These are phyloP conservation scores for Closterium sp. DNA, from an alignment of 139 green algal species.

Conservation along the genomic window DNA sequence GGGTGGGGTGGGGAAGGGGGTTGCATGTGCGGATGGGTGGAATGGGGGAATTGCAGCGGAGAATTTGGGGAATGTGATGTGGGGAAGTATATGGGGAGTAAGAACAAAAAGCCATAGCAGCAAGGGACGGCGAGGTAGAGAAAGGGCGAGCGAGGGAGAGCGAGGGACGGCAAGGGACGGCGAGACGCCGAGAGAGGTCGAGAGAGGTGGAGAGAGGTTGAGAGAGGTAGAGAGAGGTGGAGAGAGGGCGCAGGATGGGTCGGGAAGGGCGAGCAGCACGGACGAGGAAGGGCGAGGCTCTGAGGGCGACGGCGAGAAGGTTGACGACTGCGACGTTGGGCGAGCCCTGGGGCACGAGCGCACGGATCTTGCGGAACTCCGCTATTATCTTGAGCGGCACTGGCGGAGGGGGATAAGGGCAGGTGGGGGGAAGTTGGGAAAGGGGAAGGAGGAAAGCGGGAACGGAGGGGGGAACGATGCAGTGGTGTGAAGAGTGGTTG, in stretches of 20 bases:
- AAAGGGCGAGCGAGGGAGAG: too few species aligned
- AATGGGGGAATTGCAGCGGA: too few species aligned
- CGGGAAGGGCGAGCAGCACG: background rate
- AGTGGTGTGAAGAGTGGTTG: too few species aligned
- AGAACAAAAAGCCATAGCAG: background rate
- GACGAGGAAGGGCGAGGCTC: background rate
- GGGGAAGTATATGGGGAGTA: too few species aligned
- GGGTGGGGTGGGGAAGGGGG: background rate
- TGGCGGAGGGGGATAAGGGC: background rate
- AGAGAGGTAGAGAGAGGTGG: too few species aligned
- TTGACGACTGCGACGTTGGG: background rate
- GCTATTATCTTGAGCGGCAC: background rate
- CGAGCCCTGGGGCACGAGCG: background rate
- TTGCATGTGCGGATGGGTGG: background rate
- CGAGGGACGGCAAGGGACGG: too few species aligned
- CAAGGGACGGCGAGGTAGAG: background rate
- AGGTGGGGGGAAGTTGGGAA: background rate
- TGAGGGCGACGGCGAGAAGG: background rate
- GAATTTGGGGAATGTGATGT: too few species aligned
- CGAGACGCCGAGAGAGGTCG: too few species aligned
- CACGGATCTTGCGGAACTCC: slow-evolving; percentile 3
- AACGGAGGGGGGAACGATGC: background rate
- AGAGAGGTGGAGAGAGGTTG: too few species aligned
- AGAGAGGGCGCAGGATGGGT: too few species aligned
- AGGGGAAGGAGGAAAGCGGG: background rate